phyloP scores from a whole-genome alignment of 1,139 yeast genomes.

The Hansenula sp. region DNA sequence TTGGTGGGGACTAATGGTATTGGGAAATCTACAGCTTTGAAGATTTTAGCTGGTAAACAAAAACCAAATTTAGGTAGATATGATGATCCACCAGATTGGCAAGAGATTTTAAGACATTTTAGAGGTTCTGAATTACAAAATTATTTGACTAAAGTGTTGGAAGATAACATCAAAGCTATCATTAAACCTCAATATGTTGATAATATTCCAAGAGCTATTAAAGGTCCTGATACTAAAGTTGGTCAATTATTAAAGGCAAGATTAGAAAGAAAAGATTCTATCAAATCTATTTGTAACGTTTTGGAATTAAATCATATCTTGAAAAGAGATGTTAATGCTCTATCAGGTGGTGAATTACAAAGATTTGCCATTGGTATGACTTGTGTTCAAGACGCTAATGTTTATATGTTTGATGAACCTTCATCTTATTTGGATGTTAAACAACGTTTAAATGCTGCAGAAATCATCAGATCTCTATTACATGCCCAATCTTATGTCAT shows the following conservation, averaged over 20 bases:
- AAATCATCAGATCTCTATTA: conserved; percentile 81
- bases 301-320: conserved; percentile 73
- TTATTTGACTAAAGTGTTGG: conserved; percentile 88
- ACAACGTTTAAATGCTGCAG: conserved; percentile 97
- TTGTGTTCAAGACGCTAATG: conserved; percentile 91
- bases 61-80: conserved; percentile 93
- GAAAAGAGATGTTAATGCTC: conserved; percentile 80
- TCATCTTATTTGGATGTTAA: conserved; percentile 97
- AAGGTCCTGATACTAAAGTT: conserved; percentile 84
- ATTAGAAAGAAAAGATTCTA: conserved; percentile 62
- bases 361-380: conserved; percentile 98
- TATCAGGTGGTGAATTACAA: conserved; percentile 98
- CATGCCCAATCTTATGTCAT: conserved; percentile 77
- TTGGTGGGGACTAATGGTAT: conserved; percentile 99
- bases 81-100: conserved; percentile 98
- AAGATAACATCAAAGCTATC: conserved; percentile 89
- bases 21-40: conserved; percentile 97
- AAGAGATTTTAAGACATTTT: conserved; percentile 82
- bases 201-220: conserved; percentile 92
- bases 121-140: conserved; percentile 98
- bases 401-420: conserved; percentile 99
- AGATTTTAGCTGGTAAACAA: conserved; percentile 96
- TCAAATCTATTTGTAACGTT: conserved; percentile 57
- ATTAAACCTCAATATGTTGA: conserved; percentile 98
- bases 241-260: conserved; percentile 77